Conservation (phyloP, 192 early-diverging fungal species). For the Spizellomyces sp. region DNA sequence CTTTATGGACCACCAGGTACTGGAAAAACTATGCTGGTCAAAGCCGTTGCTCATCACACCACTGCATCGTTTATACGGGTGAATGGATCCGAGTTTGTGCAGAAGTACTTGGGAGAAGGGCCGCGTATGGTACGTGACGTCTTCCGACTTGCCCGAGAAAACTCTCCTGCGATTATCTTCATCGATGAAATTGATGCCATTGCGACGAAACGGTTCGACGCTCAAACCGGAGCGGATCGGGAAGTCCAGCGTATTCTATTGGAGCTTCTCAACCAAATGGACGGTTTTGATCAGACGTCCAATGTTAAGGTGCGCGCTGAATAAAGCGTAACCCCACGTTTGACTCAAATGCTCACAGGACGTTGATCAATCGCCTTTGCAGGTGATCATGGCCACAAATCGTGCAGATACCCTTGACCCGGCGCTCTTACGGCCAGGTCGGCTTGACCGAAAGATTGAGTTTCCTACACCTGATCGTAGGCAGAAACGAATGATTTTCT, state of each 20-base stretch:
- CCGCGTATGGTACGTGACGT: slow-evolving; percentile 97
- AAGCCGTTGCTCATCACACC: slow-evolving; percentile 98
- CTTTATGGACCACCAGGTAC: slow-evolving; percentile 98
- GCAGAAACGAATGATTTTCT: slow-evolving; percentile 96
- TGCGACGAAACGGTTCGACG: slow-evolving; percentile 97
- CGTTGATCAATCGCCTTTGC: neutral
- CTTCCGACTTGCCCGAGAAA: slow-evolving; percentile 94
- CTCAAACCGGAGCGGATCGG: slow-evolving; percentile 96
- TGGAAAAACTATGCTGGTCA: slow-evolving; percentile 97
- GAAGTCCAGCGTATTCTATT: slow-evolving; percentile 98
- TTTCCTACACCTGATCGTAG: slow-evolving; percentile 97
- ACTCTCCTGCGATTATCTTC: slow-evolving; percentile 97
- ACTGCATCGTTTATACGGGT: slow-evolving; percentile 96
- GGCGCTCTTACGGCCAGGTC: slow-evolving; percentile 93
- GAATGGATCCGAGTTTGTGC: slow-evolving; percentile 97
- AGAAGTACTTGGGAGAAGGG: slow-evolving; percentile 98
- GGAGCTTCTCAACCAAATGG: slow-evolving; percentile 98
- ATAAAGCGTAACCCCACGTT: neutral
- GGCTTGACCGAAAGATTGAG: slow-evolving; percentile 98
- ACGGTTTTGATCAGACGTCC: slow-evolving; percentile 97
- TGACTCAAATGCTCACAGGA: neutral
- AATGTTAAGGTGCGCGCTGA: slow-evolving; percentile 80
- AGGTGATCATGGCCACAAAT: slow-evolving; percentile 99
- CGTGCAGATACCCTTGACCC: slow-evolving; percentile 97
- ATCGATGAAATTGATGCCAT: slow-evolving; percentile 99